These are phyloP conservation scores for Xylaria cubensis DNA, from an alignment of 495 filamentous ascomycete genomes.

Conservation along the genomic window DNA sequence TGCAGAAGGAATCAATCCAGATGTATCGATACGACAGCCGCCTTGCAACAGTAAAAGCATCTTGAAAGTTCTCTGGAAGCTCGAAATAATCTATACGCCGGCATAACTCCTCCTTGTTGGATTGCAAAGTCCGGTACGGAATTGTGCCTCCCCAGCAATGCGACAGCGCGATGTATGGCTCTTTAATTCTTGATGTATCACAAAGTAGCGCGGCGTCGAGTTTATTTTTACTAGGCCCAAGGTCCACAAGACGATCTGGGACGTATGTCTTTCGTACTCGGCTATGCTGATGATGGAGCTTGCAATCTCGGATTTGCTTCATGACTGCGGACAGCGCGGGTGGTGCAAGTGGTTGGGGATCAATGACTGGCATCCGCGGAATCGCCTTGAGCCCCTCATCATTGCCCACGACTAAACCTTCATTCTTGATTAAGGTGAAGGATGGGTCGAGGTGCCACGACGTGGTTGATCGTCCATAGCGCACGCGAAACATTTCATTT, in stretches of 20 bases:
- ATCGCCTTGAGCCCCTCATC: not conserved
- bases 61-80: not conserved
- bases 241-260: not conserved
- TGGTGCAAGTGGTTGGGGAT: not conserved
- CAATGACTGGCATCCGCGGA: not conserved
- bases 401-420: not conserved
- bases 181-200: not conserved
- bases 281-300: not conserved
- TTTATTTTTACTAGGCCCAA: not conserved
- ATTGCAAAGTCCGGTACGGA: not conserved
- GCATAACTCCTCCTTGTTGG: not conserved
- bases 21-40: conserved; percentile 8
- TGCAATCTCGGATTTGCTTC: conserved; percentile 3
- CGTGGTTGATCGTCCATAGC: not conserved
- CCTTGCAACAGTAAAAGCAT: not conserved
- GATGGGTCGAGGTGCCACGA: conserved; percentile 3
- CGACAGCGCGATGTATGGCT: not conserved
- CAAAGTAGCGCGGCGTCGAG: not conserved
- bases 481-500: conserved; percentile 2
- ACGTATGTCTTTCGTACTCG: not conserved
- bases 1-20: conserved; percentile 28
- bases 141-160: conserved; percentile 6
- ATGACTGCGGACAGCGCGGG: not conserved
- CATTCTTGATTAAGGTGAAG: not conserved
- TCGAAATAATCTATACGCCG: not conserved